phyloP scores from a whole-genome alignment of 2,329 filamentous ascomycete species.

The Colletotrichum eremochloae region DNA sequence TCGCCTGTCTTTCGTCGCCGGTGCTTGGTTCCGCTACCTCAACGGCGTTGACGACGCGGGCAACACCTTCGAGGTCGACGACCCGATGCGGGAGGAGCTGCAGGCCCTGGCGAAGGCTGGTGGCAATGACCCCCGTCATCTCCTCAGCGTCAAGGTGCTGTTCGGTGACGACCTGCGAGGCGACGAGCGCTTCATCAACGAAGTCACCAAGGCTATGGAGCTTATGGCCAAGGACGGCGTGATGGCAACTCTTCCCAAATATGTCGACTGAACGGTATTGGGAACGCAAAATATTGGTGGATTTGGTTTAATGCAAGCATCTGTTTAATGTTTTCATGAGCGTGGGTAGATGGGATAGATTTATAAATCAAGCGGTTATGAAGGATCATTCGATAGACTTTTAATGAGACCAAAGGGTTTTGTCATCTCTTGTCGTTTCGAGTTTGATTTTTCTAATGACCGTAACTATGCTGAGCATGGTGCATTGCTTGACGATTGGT shows the following conservation, averaged over 20 bases:
- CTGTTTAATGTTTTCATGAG: background rate
- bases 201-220: conserved; percentile 62
- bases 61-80: conserved; percentile 57
- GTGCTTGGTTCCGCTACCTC: conserved; percentile 65
- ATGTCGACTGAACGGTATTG: conserved; percentile 48
- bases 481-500: background rate
- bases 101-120: conserved; percentile 60
- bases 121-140: conserved; percentile 54
- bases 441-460: no score
- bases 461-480: no score
- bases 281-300: background rate
- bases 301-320: background rate
- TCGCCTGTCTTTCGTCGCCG: conserved; percentile 62
- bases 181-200: conserved; percentile 61
- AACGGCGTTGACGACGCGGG: conserved; percentile 64
- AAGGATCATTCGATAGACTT: background rate
- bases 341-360: background rate
- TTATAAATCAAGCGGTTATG: conserved; percentile 1
- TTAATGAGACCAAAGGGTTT: background rate
- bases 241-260: conserved; percentile 64
- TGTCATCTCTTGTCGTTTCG: background rate
- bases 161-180: conserved; percentile 65
- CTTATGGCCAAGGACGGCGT: conserved; percentile 61
- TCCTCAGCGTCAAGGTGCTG: conserved; percentile 61
- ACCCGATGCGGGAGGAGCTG: conserved; percentile 63